Conservation (phyloP, 2,329 filamentous ascomycete genomes). For the Sporothrix dimorphospora region DNA sequence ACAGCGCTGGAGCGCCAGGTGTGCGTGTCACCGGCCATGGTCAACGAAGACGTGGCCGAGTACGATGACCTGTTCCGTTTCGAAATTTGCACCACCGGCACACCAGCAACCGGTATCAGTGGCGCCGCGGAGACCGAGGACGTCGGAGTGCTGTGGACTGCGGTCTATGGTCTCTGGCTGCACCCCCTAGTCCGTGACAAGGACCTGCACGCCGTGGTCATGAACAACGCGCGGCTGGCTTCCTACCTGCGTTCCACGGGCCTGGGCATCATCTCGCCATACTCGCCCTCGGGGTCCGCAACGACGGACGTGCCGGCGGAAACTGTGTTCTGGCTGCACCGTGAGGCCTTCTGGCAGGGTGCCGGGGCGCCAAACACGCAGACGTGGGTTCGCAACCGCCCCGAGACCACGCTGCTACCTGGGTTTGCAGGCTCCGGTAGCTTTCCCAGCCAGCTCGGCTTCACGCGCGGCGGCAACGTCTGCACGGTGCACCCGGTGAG, state of each 20-base stretch:
- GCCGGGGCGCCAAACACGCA: conserved; percentile 54
- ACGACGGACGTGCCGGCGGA: conserved; percentile 25
- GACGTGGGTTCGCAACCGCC: conserved; percentile 62
- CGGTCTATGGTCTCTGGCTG: conserved; percentile 33
- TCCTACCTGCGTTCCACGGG: conserved; percentile 32
- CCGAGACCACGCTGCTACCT: conserved; percentile 57
- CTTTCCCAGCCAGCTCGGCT: conserved; percentile 47
- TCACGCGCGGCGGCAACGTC: conserved; percentile 44
- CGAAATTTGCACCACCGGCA: not conserved
- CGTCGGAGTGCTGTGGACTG: conserved; percentile 29
- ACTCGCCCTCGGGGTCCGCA: conserved; percentile 22
- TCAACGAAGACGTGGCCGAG: conserved; percentile 32
- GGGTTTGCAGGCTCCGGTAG: conserved; percentile 37
- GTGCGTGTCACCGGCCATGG: conserved; percentile 33
- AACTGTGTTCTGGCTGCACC: conserved; percentile 32
- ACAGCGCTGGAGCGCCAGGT: conserved; percentile 22
- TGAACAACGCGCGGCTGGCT: conserved; percentile 26
- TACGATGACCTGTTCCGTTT: conserved; percentile 27
- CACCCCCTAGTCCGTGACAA: conserved; percentile 28
- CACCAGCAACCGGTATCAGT: not conserved
- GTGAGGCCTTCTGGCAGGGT: conserved; percentile 35
- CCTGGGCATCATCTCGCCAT: conserved; percentile 31
- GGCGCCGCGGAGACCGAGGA: conserved; percentile 6
- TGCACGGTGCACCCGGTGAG: conserved; percentile 64
- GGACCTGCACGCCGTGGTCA: conserved; percentile 29